Percentiles rank a stretch among this genome's conserved stretches.
phyloP scores from a whole-genome alignment of 2,329 filamentous ascomycete genomes.

The Ceratocystis lukuohia region DNA sequence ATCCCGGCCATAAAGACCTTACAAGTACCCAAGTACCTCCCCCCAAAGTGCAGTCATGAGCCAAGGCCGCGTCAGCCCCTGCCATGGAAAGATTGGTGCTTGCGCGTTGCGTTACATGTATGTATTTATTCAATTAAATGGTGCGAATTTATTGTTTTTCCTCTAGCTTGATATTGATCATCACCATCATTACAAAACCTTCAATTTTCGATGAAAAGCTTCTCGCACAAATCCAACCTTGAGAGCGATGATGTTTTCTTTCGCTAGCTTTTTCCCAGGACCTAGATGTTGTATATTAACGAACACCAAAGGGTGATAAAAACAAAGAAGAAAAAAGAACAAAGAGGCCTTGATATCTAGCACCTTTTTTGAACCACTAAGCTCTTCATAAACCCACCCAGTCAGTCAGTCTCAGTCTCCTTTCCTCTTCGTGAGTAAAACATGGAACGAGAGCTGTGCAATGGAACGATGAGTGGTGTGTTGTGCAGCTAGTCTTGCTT shows the following conservation, averaged over 20 bases:
- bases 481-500: too few species aligned
- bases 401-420: too few species aligned
- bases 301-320: too few species aligned
- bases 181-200: neutral
- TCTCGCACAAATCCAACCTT: neutral
- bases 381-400: too few species aligned
- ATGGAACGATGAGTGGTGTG: too few species aligned
- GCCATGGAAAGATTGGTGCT: slow-evolving; percentile 10
- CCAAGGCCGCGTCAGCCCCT: slow-evolving; percentile 11
- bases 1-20: neutral
- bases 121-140: neutral
- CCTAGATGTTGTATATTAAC: too few species aligned
- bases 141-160: neutral
- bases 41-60: slow-evolving; percentile 1
- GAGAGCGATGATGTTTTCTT: neutral
- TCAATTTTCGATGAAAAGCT: neutral
- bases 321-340: too few species aligned
- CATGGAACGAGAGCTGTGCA: too few species aligned
- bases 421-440: too few species aligned
- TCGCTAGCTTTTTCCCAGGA: neutral
- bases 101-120: slow-evolving; percentile 13
- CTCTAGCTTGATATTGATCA: neutral
- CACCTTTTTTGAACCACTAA: too few species aligned
- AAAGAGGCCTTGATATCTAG: too few species aligned
- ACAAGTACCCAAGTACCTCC: neutral